Evolutionary conservation across 371 early-diverging fungal genomes (phyloP).

Genomic region (Nematocida ausubeli): DNA sequence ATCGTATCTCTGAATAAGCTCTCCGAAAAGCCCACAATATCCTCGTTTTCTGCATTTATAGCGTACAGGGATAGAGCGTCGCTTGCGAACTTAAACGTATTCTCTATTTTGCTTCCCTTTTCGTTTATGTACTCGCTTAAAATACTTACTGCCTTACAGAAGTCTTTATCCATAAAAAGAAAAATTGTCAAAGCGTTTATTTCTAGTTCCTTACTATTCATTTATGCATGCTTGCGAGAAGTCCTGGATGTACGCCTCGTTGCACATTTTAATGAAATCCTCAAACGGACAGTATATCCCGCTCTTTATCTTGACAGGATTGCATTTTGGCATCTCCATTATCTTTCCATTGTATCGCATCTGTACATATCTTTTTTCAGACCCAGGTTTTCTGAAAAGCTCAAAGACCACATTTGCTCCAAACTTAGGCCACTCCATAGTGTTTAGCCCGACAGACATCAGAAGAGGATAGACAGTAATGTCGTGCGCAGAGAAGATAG

Average conservation of each 20-base stretch:
- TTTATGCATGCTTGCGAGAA: slow-evolving; percentile 20
- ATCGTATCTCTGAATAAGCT: slow-evolving; percentile 18
- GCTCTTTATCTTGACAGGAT: not conserved
- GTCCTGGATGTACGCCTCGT: slow-evolving; percentile 30
- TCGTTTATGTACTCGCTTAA: slow-evolving; percentile 2
- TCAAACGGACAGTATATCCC: slow-evolving; percentile 31
- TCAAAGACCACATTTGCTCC: slow-evolving; percentile 54
- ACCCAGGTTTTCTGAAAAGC: slow-evolving; percentile 17
- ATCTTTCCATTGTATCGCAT: slow-evolving; percentile 47
- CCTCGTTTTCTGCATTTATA: slow-evolving; percentile 45
- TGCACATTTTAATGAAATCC: slow-evolving; percentile 46
- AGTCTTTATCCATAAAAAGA: slow-evolving; percentile 41
- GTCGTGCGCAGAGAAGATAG: slow-evolving; percentile 55
- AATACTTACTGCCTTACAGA: slow-evolving; percentile 28
- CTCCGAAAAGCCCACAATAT: slow-evolving; percentile 35
- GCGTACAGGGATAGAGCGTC: slow-evolving; percentile 31
- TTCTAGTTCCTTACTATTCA: slow-evolving; percentile 19
- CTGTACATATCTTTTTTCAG: slow-evolving; percentile 46
- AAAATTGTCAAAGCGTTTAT: slow-evolving; percentile 37
- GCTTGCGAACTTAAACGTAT: slow-evolving; percentile 36
- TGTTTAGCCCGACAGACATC: slow-evolving; percentile 23
- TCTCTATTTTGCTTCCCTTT: not conserved
- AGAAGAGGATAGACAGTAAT: slow-evolving; percentile 51
- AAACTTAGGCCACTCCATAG: slow-evolving; percentile 45
- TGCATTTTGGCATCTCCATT: slow-evolving; percentile 22